Evolutionary conservation across 2,329 filamentous ascomycete species (phyloP).

Genomic region (Lecanicillium sp.): DNA sequence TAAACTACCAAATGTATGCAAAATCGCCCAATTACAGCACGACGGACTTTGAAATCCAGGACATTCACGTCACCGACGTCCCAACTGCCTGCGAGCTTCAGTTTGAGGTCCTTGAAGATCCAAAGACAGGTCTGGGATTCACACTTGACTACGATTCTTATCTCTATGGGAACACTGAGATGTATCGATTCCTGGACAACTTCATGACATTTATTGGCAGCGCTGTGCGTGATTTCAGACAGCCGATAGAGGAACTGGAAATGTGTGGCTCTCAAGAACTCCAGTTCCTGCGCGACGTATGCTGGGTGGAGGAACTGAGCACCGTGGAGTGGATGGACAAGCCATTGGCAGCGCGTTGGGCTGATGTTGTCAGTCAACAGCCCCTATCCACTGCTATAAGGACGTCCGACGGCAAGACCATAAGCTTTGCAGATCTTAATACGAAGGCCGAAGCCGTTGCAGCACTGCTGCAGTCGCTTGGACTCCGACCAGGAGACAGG

Average conservation of each 20-base stretch:
- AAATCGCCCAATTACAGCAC: not conserved
- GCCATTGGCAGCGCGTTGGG: not conserved
- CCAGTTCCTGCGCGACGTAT: not conserved
- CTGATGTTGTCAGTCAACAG: not conserved
- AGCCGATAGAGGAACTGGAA: constrained; percentile 1
- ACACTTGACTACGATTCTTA: constrained; percentile 2
- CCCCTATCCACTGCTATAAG: not conserved
- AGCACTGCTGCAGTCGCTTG: not conserved
- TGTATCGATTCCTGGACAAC: constrained; percentile 7
- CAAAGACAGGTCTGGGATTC: constrained; percentile 4
- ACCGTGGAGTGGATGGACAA: not conserved
- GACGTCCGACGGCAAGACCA: not conserved
- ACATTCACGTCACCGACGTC: constrained; percentile 4
- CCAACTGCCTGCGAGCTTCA: constrained; percentile 3
- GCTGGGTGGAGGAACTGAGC: constrained; percentile 2
- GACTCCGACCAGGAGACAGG: not conserved
- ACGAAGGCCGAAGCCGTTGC: not conserved
- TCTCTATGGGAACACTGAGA: not conserved
- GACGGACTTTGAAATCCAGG: not conserved
- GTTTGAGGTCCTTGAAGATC: constrained; percentile 6
- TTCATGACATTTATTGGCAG: constrained; percentile 1
- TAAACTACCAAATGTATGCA: constrained; percentile 7
- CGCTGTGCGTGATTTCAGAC: constrained; percentile 3
- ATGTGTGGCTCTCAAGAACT: constrained; percentile 1
- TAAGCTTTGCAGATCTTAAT: not conserved